Base-by-base conservation (phyloP, 163 green algal genomes). In the Coccomyxa subellipsoidea region DNA sequence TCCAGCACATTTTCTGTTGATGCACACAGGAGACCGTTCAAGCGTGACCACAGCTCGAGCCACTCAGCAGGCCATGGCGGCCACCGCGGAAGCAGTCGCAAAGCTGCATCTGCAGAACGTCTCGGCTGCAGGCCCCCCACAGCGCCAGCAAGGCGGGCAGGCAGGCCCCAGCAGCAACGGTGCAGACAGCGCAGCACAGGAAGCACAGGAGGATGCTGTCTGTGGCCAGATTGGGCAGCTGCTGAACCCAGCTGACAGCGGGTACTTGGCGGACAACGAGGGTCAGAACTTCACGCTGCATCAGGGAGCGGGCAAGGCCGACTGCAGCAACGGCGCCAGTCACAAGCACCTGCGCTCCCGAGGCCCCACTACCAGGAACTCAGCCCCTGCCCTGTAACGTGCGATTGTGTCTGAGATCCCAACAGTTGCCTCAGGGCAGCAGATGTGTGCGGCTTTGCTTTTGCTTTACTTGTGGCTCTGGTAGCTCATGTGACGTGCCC, bases 231-330 rank as follows among this genome's bases (percentile, higher is more conserved):
- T 59, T 59, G 47, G 47, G 47, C 47, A 59, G 47, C 66, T 73
- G 18, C 66, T 73, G 29, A 73, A 73, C n/a, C 66, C 66, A n/a
- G 66, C 66, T 36, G 66, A 73, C 66, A 73, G 66, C 66, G 66
- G 66, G 1, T 73, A 73, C 66, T n/a, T 73, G 27, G 66, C 66
- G 15, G 66, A 73, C 66, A 73, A 18, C 31, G 66, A 73, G 27
- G 66, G 47, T 18, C 47, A 59, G 47, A 59, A 6, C 47, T 59
- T 59, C 23, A 18, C 23, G 47, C 47, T 59, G 47, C 47, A 59
- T 12, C 47, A 12, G 5, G 47, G 15, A 59, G 47, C 21, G 47
- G 47, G 47, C 21, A 59, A 5, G 47, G 47, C 23, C 15, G 47
- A 59, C 15, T 27, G 4, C 47, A 59, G 47, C 23, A 59, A 59